A percentile compares a stretch with the other conserved stretches of the same genome.
phyloP scores from a whole-genome alignment of 169 alveolate species.

The Theileria luwenshuni region DNA sequence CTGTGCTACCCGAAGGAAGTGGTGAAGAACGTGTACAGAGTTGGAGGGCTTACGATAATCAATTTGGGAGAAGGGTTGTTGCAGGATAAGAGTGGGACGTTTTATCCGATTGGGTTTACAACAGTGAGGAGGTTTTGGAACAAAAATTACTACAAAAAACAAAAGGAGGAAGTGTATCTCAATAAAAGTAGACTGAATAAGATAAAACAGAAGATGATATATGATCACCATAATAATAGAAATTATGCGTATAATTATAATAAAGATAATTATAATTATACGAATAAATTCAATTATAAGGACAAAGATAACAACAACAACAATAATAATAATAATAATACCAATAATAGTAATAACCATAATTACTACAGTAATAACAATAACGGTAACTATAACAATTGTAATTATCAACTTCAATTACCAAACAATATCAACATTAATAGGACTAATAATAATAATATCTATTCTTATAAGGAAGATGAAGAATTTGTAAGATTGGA shows the following conservation, averaged over 20 bases:
- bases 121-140: constrained; percentile 68
- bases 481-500: constrained; percentile 34
- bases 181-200: background rate
- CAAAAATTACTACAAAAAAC: constrained; percentile 21
- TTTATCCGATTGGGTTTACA: constrained; percentile 72
- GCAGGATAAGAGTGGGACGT: constrained; percentile 51
- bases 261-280: no score
- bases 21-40: constrained; percentile 29
- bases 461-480: background rate
- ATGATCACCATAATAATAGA: background rate
- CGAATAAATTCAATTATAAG: no score
- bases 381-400: background rate
- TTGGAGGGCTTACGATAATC: constrained; percentile 66
- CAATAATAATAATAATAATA: no score
- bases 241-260: background rate
- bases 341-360: background rate
- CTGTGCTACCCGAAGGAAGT: background rate
- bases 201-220: background rate
- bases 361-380: background rate
- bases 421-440: no score
- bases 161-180: constrained; percentile 2
- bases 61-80: constrained; percentile 68
- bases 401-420: no score
- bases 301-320: background rate
- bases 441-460: background rate